These are phyloP conservation scores for Borovskyia barvae DNA, from an alignment of 208 protist species.

Conservation along the genomic window DNA sequence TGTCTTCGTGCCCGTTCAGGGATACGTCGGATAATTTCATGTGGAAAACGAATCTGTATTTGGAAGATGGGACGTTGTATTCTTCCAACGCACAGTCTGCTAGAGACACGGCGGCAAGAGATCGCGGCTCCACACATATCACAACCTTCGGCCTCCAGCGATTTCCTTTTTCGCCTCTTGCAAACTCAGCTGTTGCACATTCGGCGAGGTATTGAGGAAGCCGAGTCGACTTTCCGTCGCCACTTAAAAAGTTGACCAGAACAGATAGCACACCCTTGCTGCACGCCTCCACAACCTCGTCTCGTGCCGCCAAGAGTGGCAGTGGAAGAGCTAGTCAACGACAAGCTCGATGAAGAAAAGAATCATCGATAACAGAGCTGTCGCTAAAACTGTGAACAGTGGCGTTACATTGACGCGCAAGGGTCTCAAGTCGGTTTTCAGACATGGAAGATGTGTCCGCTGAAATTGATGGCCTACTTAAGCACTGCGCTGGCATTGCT, in stretches of 20 bases:
- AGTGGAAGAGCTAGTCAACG: background rate
- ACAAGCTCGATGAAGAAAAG: background rate
- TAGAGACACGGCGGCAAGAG: slow-evolving; percentile 96
- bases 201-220: slow-evolving; percentile 83
- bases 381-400: background rate
- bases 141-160: slow-evolving; percentile 1
- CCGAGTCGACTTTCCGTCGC: slow-evolving; percentile 92
- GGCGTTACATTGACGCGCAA: background rate
- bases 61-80: slow-evolving; percentile 42
- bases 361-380: background rate
- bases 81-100: slow-evolving; percentile 95
- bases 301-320: slow-evolving; percentile 6
- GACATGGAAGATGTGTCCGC: background rate
- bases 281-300: background rate
- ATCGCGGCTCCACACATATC: slow-evolving; percentile 94
- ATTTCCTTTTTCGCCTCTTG: background rate
- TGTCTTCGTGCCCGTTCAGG: background rate
- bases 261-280: background rate
- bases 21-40: background rate
- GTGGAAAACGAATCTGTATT: background rate
- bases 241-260: slow-evolving; percentile 38
- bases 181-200: slow-evolving; percentile 23
- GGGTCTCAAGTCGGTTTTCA: background rate
- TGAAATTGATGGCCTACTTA: too few species aligned
- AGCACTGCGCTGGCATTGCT: too few species aligned